Base-by-base conservation (phyloP, 1,139 yeast genomes). In the Eremothecium sinecaudum region DNA sequence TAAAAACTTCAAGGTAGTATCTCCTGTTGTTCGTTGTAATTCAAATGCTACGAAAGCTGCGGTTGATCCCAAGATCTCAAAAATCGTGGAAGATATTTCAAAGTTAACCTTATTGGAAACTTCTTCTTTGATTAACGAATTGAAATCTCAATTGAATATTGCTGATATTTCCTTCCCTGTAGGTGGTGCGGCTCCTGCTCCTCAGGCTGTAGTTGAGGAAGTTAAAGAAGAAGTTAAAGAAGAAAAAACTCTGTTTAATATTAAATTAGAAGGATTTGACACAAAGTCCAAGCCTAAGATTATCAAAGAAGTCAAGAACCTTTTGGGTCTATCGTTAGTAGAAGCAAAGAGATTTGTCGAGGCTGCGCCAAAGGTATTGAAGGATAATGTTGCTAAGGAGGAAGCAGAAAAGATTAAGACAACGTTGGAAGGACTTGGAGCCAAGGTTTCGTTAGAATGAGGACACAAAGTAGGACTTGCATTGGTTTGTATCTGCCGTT, bases 261-360 rank as follows among this genome's bases (percentile, higher is more conserved):
- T 90, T 59, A 92, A 87, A 65, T 75, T 90, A 53, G 97, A 90
- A 62, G 73, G 92, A 27, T 87, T 90, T 51, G 99, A 90, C 53
- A 75, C 97, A 43, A 86, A 87, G 67, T 67, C 94, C 40, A 90
- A 90, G 71, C 96, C 99, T 45, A 90, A 90, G 79, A 75, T 90
- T 59, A 92, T 90, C 62, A 90, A 90, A 70, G 98, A 90, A 67
- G 94, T 90, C 50, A 90, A 90, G 71, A 73, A 81, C 43, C 69
- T 90, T 60, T 71, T 90, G 55, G 96, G 96, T 7, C 71, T 90
- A 56, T 84, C 95, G 12, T 72, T 90, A 50, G 98, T 90, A 42
- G 98, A 90, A 59, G 83, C 96, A 43, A 92, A 90, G 76, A 90
- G 90, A 68, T 83, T 90, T 49, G 99, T 92, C 40, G 99, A 90